Evolutionary conservation across 441 rosid species (phyloP), one percentile per base, ranked within the genome.

Genomic region (Erodium texanum): DNA sequence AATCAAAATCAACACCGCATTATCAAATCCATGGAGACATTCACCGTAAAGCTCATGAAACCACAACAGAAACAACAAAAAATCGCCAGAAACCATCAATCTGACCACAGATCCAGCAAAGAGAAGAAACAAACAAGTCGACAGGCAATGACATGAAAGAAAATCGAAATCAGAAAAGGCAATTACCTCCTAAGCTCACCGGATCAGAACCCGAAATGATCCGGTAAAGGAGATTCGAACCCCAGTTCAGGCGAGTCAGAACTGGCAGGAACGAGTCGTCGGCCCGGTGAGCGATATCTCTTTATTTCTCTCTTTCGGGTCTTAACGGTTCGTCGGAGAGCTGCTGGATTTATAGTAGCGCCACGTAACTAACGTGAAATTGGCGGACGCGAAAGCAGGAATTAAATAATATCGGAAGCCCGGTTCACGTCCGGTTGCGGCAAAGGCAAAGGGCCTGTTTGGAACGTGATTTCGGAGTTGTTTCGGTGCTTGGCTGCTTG

Each of bases 401-500:
- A 18, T 54, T 54, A 18, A 54, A 18, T 18, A 54, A 54, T 7
- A 54, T 16, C 61, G 22, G 61, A 19, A 45, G 15, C 45, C 52
- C 16, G 52, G 52, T 7, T 45, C 52, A 3, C 16, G 52, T 45
- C 52, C 52, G 16, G 50, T 43, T 11, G 50, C n/a, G 50, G 50
- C 10, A 52, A 52, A 52, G 7, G 22, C 2, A 6, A 52, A n/a
- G 61, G 61, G 61, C 4, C 12, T 54, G 61, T 54, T 54, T 54
- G 61, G 52, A 9, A 19, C 11, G 61, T 54, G 61, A 11, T 54
- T 54, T 54, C 61, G 61, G 22, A 54, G 61, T 18, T 18, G 22
- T 54, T 54, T 54, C 61, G 61, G 11, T 16, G 61, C 61, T 54
- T 54, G 61, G 61, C 61, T 5, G 61, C 61, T 36, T 32, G n/a